phyloP scores from a whole-genome alignment of 2,329 filamentous ascomycete genomes.

The Tolypocladium paradoxum region DNA sequence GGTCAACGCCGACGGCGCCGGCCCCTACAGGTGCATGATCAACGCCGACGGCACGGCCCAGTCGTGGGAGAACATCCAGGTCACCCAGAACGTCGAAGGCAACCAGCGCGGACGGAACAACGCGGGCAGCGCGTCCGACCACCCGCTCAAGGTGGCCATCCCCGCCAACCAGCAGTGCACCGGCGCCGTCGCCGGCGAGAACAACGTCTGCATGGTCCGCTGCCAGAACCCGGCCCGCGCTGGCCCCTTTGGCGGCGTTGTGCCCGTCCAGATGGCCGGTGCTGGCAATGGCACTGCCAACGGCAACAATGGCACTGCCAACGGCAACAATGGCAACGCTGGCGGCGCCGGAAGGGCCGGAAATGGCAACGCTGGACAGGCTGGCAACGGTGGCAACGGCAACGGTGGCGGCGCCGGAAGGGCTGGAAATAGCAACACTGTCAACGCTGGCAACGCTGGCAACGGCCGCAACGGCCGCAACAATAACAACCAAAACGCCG shows the following conservation, averaged over 20 bases:
- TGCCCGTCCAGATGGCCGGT: conserved; percentile 14
- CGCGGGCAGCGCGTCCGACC: conserved; percentile 28
- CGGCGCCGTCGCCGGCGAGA: conserved; percentile 46
- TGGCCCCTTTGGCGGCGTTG: conserved; percentile 52
- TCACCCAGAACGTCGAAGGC: conserved; percentile 28
- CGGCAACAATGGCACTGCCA: neutral
- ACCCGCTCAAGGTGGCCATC: conserved; percentile 47
- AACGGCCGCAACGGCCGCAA: conserved; percentile 1
- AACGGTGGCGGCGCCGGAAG: neutral
- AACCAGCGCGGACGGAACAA: conserved; percentile 27
- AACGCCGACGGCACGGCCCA: conserved; percentile 47
- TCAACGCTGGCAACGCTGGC: conserved; percentile 1
- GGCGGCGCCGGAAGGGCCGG: no score
- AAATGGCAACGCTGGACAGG: no score
- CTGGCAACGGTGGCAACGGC: neutral
- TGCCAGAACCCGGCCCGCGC: conserved; percentile 50
- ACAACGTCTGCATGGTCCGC: conserved; percentile 51
- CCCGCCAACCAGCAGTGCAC: conserved; percentile 45
- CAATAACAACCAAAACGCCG: neutral
- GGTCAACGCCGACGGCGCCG: conserved; percentile 56
- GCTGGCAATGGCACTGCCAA: neutral
- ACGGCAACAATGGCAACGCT: neutral
- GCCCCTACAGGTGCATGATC: conserved; percentile 55
- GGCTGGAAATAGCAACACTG: conserved; percentile 1
- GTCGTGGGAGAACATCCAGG: conserved; percentile 40